Evolutionary conservation across 1,284 basidiomycete genomes (phyloP).

Genomic region (Porogramme epimiltina): DNA sequence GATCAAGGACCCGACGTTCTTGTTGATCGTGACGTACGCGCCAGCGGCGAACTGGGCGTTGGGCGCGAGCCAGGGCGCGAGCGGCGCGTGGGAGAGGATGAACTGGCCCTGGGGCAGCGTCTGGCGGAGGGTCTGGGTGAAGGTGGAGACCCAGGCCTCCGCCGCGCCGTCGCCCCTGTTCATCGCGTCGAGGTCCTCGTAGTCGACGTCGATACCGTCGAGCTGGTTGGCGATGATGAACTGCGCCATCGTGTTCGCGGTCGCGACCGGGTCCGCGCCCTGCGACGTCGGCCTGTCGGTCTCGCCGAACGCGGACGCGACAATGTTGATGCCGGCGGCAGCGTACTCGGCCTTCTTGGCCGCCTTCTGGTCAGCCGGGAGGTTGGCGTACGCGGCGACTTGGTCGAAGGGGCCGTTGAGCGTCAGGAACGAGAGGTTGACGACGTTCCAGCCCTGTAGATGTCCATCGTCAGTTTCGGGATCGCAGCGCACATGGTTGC

Average conservation of each 20-base stretch:
- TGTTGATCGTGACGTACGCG: constrained; percentile 59
- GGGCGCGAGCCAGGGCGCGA: constrained; percentile 59
- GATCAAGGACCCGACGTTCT: constrained; percentile 49
- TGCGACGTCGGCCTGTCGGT: constrained; percentile 51
- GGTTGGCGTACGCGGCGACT: constrained; percentile 6
- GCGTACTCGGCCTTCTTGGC: constrained; percentile 43
- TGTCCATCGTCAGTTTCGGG: neutral
- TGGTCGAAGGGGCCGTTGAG: constrained; percentile 14
- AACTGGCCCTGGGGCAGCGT: constrained; percentile 36
- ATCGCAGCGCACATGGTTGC: neutral
- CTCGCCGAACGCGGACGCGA: constrained; percentile 51
- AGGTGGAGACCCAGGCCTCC: constrained; percentile 43
- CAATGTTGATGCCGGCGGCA: constrained; percentile 46
- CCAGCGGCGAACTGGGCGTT: constrained; percentile 50
- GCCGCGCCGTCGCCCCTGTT: constrained; percentile 39
- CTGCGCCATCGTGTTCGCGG: constrained; percentile 48
- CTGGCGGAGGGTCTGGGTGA: constrained; percentile 41
- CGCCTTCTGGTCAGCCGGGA: constrained; percentile 26
- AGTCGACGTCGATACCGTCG: constrained; percentile 63
- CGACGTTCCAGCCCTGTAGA: constrained; percentile 17
- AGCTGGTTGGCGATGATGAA: constrained; percentile 36
- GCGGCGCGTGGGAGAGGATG: constrained; percentile 41
- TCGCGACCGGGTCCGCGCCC: constrained; percentile 39
- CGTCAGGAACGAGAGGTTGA: constrained; percentile 17
- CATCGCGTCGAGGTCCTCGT: constrained; percentile 52